Conservation (phyloP, 805 yeast species). For the Pichia cabralensis region DNA sequence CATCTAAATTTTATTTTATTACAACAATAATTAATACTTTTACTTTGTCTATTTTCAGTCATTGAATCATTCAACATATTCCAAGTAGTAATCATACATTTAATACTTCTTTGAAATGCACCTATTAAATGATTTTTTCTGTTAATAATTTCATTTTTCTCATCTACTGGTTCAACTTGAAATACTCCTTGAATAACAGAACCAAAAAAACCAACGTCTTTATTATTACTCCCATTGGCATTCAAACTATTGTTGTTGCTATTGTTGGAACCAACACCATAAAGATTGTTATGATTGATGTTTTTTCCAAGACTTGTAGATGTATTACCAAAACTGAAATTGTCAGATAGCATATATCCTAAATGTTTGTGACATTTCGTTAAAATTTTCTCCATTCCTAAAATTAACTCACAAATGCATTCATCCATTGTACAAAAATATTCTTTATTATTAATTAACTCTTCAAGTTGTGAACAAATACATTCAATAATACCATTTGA, state of each 20-base stretch:
- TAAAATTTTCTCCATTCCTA: constrained; percentile 61
- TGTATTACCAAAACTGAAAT: constrained; percentile 8
- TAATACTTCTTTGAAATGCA: constrained; percentile 52
- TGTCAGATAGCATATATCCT: constrained; percentile 14
- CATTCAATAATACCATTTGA: constrained; percentile 17
- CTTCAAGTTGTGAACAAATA: constrained; percentile 21
- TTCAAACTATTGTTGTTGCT: constrained; percentile 6
- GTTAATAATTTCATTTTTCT: constrained; percentile 39
- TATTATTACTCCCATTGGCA: constrained; percentile 11
- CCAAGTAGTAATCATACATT: constrained; percentile 59
- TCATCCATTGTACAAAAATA: constrained; percentile 22
- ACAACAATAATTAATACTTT: constrained; percentile 37
- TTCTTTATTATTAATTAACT: not conserved
- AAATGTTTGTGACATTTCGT: constrained; percentile 48
- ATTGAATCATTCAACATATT: constrained; percentile 42
- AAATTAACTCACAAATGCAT: constrained; percentile 34
- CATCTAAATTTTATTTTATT: constrained; percentile 60
- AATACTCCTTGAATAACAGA: constrained; percentile 72
- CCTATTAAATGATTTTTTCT: constrained; percentile 48
- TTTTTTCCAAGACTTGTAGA: not conserved
- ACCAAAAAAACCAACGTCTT: constrained; percentile 49
- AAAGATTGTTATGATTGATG: not conserved
- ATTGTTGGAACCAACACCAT: constrained; percentile 2
- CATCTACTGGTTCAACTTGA: constrained; percentile 54
- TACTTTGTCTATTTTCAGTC: constrained; percentile 4